Evolutionary conservation across 345 rosid genomes (phyloP), one percentile per base, ranked within the genome.

Genomic region (Zanthoxylum bungeanum): DNA sequence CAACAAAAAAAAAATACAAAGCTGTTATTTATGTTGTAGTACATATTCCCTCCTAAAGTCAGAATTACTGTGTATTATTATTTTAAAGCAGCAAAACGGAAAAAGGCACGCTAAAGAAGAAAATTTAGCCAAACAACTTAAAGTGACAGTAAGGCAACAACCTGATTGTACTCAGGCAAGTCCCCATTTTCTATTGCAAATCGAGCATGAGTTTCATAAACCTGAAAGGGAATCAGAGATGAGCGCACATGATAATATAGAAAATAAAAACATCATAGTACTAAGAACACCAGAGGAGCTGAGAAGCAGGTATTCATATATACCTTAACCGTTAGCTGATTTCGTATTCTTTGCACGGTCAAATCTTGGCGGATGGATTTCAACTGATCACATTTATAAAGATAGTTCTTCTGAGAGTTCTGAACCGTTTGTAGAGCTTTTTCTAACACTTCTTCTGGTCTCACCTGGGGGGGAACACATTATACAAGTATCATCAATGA

Each of bases 341-440:
- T 93, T 74, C 86, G 83, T 71, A 93, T 96, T 63, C 97, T 76
- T 78, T 96, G 99, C 37, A 96, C 99, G 5, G 97, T 96, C 73
- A 96, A 84, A 79, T 96, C 99, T 76, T 96, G 99, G 50, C 99
- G 99, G 76, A 96, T 93, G 64, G 99, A 96, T 73, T 96, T 96
- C 84, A 96, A 82, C 73, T 96, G 97, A 79, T 96, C 99, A 77
- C 99, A 96, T 83, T 93, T 96, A 60, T 82, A 88, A 56, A 93
- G 96, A 78, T 96, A 96, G 77, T 91, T 96, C 85, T 93, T 96
- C 71, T 84, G 92, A 70, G 97, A 89, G 80, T 76, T 85, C 67
- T 87, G 91, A 74, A 96, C 89, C 98, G 93, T 87, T 60, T 77
- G 62, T 71, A 96, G 81, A 82, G 99, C 96, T 63, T 86, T 91